Percentiles rank a stretch among this genome's conserved stretches.
These are phyloP conservation scores for Didymellaceae sp. DNA, from an alignment of 2,329 filamentous ascomycete genomes.

Conservation along the genomic window DNA sequence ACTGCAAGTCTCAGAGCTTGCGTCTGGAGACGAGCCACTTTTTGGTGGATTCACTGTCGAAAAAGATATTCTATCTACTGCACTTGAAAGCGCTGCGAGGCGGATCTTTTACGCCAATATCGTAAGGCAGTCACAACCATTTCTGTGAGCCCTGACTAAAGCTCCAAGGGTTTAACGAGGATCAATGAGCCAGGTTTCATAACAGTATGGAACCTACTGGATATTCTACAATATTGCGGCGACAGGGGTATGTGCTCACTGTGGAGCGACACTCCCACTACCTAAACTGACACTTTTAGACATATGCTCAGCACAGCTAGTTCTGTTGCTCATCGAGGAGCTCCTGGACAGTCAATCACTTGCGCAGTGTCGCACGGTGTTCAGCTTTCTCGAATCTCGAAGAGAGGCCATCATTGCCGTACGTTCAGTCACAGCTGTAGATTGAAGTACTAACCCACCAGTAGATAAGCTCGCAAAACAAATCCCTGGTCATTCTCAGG, in stretches of 20 bases:
- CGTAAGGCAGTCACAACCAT: conserved; percentile 59
- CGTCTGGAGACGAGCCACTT: conserved; percentile 37
- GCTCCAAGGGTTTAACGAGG: conserved; percentile 68
- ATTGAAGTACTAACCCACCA: conserved; percentile 28
- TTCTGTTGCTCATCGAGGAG: conserved; percentile 93
- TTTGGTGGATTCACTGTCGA: conserved; percentile 32
- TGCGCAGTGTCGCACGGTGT: conserved; percentile 85
- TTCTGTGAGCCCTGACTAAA: conserved; percentile 21
- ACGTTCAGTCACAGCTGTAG: conserved; percentile 45
- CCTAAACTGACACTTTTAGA: conserved; percentile 40
- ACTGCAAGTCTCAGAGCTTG: conserved; percentile 51
- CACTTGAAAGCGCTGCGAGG: conserved; percentile 83
- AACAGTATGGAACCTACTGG: conserved; percentile 89
- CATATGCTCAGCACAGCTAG: conserved; percentile 75
- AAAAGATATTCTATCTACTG: conserved; percentile 65
- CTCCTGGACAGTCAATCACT: conserved; percentile 96
- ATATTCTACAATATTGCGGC: conserved; percentile 86
- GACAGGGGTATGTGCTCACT: conserved; percentile 73
- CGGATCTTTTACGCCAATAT: conserved; percentile 80
- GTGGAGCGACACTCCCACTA: background rate
- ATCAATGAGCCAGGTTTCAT: conserved; percentile 82
- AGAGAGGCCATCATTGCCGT: conserved; percentile 83
- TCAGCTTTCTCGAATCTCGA: conserved; percentile 93
- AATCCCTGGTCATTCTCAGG: conserved; percentile 87
- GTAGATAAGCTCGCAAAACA: conserved; percentile 60